Percentiles rank a stretch among this genome's conserved stretches.
Conservation (phyloP, 192 early-diverging fungal species). For the Linnemannia schmuckeri region DNA sequence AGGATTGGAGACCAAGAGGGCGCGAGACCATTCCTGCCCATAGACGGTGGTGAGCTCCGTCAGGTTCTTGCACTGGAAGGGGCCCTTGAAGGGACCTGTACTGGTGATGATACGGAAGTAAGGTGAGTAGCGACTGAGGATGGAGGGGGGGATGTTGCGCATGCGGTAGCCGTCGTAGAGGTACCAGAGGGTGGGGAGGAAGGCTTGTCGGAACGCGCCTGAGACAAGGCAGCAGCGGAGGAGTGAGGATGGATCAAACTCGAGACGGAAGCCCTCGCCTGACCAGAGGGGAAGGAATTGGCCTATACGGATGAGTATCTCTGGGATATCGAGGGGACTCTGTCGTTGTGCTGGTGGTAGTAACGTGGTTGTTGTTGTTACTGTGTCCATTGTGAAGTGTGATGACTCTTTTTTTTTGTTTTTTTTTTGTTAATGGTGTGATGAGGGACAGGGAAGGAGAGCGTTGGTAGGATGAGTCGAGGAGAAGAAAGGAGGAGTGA, state of each 20-base stretch:
- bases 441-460: neutral
- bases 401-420: neutral
- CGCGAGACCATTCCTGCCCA: conserved; percentile 48
- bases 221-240: conserved; percentile 30
- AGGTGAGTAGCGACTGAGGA: conserved; percentile 27
- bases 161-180: conserved; percentile 41
- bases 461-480: neutral
- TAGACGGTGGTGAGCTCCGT: conserved; percentile 40
- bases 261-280: conserved; percentile 28
- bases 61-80: conserved; percentile 33
- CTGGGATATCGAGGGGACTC: conserved; percentile 32
- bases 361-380: conserved; percentile 6
- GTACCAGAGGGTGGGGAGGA: conserved; percentile 35
- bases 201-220: conserved; percentile 1
- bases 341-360: neutral
- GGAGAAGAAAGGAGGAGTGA: neutral
- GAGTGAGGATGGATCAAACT: conserved; percentile 27
- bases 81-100: conserved; percentile 45
- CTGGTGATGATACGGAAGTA: conserved; percentile 41
- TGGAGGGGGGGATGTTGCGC: conserved; percentile 13
- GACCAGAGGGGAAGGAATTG: conserved; percentile 46
- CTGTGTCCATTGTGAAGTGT: neutral
- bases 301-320: conserved; percentile 35
- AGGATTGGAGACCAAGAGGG: conserved; percentile 23
- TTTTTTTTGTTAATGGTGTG: neutral